Evolutionary conservation across 2,329 filamentous ascomycete genomes (phyloP), one percentile per base, ranked within the genome.

Genomic region (Calycina herbarum): DNA sequence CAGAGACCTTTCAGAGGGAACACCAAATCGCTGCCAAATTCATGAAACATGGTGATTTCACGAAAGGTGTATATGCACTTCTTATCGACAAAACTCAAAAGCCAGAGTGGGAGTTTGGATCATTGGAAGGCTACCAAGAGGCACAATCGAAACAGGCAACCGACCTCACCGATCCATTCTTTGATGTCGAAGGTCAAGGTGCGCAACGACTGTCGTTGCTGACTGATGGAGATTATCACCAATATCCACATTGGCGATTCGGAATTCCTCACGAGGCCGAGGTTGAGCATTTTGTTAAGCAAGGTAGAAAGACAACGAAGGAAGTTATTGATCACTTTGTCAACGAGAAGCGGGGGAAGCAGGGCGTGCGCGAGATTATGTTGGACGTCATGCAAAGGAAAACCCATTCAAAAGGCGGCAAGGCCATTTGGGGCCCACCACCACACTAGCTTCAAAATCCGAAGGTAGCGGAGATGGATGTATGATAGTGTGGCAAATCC

Each of bases 11-110:
- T 83, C 83, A 89, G 75, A 88, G 88, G 69, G 95, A 99, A 81
- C 86, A 95, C 79, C 85, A 90, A 75, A 93, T 99, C 66, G 93
- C 94, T 1, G 82, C 85, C 66, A 86, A 88, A 69, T 98, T 99
- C 82, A 98, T 99, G 94, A 83, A 84, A 64, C 90, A 95, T 77
- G 90, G 87, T 4, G 95, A 99, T 78, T 99, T 99, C 75, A 88
- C 88, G 56, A 92, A 96, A 79, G 95, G 95, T 63, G 94, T 99
- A n/a, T 87, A 87, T 61, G 89, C 93, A 29, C 85, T 90, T 59
- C 84, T 99, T 51, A 85, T 95, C 72, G 84, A 87, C 74, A 93
- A 93, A 79, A 81, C 73, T 13, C 73, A 76, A 20, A 75, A 75
- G 72, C 79, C 75, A 17, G 71, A 83, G 67, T 99, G 95, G 95